Evolutionary conservation across 441 rosid species (phyloP).

Genomic region (Iberis amara): DNA sequence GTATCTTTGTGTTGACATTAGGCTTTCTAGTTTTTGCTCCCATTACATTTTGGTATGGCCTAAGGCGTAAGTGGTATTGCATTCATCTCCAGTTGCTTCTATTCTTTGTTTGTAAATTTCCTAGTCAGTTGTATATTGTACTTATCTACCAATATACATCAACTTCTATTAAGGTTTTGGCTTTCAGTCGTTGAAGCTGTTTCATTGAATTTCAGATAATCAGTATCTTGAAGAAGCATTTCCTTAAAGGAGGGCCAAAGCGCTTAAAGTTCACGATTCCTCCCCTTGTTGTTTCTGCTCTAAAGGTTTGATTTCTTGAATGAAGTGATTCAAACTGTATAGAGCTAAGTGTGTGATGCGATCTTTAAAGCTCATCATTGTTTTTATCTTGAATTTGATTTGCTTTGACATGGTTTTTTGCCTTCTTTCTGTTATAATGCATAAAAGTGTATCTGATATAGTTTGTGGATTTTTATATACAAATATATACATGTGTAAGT

Average conservation of each 20-base stretch:
- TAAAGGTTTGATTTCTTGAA: conserved; percentile 57
- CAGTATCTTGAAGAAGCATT: conserved; percentile 62
- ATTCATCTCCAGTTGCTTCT: conserved; percentile 8
- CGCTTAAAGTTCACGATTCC: conserved; percentile 87
- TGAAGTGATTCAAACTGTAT: conserved; percentile 14
- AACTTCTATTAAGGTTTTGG: conserved; percentile 14
- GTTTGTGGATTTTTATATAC: no score
- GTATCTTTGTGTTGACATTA: conserved; percentile 16
- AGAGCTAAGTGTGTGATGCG: background rate
- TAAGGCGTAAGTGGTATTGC: conserved; percentile 6
- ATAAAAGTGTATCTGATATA: conserved; percentile 19
- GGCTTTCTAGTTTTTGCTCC: conserved; percentile 22
- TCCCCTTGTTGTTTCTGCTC: conserved; percentile 77
- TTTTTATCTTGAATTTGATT: conserved; percentile 15
- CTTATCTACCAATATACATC: background rate
- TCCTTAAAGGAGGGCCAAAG: conserved; percentile 83
- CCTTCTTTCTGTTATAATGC: conserved; percentile 6
- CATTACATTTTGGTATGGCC: conserved; percentile 1
- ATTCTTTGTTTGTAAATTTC: conserved; percentile 15
- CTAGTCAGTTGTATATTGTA: conserved; percentile 2
- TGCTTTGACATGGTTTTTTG: conserved; percentile 22
- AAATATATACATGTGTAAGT: background rate
- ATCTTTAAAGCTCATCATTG: background rate
- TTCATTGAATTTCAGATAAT: conserved; percentile 53
- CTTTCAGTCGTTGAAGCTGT: conserved; percentile 21